A percentile compares a stretch with the other conserved stretches of the same genome.
Conservation (phyloP, 1,284 basidiomycete species). For the Laetiporus sulphureus region DNA sequence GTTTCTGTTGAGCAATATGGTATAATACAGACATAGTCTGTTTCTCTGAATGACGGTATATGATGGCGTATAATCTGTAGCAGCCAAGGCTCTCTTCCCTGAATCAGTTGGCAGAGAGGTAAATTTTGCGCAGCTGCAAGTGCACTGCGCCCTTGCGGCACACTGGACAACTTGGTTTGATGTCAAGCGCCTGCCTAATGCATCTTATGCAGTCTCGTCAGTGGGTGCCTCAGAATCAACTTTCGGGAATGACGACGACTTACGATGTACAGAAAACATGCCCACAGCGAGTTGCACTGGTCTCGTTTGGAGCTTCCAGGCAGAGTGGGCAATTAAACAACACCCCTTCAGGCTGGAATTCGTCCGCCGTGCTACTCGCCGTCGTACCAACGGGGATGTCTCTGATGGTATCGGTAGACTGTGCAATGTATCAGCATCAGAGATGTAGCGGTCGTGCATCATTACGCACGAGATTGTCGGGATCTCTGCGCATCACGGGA, state of each 20-base stretch:
- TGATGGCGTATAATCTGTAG: too few relatives aligned
- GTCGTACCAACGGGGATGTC: background rate
- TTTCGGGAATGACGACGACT: constrained; percentile 5
- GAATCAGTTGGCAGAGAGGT: constrained; percentile 13
- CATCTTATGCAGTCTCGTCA: constrained; percentile 15
- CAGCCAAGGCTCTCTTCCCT: too few relatives aligned
- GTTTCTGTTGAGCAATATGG: too few relatives aligned
- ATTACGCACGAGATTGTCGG: background rate
- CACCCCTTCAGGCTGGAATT: background rate
- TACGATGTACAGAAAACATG: constrained; percentile 25
- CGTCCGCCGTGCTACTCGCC: background rate
- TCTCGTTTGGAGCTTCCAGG: constrained; percentile 18
- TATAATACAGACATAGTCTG: too few relatives aligned
- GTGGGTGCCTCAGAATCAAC: background rate
- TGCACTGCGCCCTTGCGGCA: constrained; percentile 17
- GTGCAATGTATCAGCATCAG: background rate
- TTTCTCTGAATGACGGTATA: too few relatives aligned
- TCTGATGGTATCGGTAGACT: background rate
- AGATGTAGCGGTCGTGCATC: background rate
- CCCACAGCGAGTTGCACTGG: constrained; percentile 21
- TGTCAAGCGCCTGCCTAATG: constrained; percentile 15
- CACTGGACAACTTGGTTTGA: constrained; percentile 20
- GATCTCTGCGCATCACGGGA: background rate
- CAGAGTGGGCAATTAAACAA: constrained; percentile 23
- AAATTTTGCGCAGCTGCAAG: constrained; percentile 19